Evolutionary conservation across 1,284 basidiomycete genomes (phyloP).

Genomic region (Irpex sp.): DNA sequence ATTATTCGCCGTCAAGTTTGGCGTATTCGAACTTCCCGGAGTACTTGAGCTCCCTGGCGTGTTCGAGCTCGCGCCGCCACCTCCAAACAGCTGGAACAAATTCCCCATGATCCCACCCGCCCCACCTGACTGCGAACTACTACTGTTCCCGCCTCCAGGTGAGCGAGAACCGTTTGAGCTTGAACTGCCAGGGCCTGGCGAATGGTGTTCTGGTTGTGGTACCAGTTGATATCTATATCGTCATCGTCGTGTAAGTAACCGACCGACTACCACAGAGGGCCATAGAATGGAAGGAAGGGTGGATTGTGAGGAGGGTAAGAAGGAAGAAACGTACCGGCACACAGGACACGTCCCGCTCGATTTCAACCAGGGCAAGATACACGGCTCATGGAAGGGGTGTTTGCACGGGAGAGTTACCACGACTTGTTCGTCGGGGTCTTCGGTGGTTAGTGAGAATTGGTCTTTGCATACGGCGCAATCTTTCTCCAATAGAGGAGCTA

Average conservation of each 20-base stretch:
- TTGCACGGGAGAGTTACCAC: slow-evolving; percentile 74
- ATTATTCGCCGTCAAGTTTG: neutral
- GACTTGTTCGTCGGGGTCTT: slow-evolving; percentile 68
- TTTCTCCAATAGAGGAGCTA: slow-evolving; percentile 54
- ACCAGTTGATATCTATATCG: slow-evolving; percentile 46
- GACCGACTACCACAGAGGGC: no score
- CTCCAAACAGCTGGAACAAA: slow-evolving; percentile 4
- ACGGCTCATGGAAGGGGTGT: slow-evolving; percentile 78
- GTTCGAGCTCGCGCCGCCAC: neutral
- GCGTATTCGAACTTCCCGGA: neutral
- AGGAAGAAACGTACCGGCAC: slow-evolving; percentile 55
- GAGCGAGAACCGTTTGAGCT: slow-evolving; percentile 3
- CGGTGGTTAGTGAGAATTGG: slow-evolving; percentile 60
- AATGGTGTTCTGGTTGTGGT: slow-evolving; percentile 38
- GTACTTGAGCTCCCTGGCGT: neutral
- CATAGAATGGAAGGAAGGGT: no score
- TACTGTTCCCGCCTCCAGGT: neutral
- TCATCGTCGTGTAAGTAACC: neutral
- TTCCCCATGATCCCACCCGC: slow-evolving; percentile 6
- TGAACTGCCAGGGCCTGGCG: slow-evolving; percentile 14
- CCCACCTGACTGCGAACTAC: neutral
- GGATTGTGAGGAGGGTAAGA: no score
- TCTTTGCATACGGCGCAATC: slow-evolving; percentile 82
- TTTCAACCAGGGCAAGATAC: slow-evolving; percentile 80
- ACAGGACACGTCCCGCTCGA: slow-evolving; percentile 84